phyloP scores from a whole-genome alignment of 1,139 yeast genomes.

The Scheffersomyces illinoinensis region DNA sequence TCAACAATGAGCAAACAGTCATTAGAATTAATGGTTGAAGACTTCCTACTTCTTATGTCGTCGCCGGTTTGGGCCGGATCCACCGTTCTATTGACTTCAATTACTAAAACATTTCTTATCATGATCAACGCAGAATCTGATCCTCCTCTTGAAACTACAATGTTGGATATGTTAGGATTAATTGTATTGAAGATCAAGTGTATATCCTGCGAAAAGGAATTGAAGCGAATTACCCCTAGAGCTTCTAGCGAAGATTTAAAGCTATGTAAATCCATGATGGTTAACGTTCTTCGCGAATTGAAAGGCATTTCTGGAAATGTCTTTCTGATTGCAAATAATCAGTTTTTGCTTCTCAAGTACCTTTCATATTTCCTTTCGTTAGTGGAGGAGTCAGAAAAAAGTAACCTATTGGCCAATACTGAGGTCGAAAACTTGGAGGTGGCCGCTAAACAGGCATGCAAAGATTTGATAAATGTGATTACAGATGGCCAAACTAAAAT shows the following conservation, averaged over 20 bases:
- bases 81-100: conserved; percentile 45
- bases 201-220: not conserved
- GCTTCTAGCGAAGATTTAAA: not conserved
- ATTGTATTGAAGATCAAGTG: conserved; percentile 41
- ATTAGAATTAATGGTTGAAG: conserved; percentile 56
- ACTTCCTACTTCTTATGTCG: conserved; percentile 48
- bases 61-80: conserved; percentile 65
- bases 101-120: conserved; percentile 43
- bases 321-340: not conserved
- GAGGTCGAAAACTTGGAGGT: conserved; percentile 5
- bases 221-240: not conserved
- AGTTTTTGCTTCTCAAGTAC: not conserved
- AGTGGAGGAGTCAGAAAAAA: not conserved
- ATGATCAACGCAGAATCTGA: conserved; percentile 33
- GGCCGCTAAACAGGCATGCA: not conserved
- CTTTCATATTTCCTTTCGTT: not conserved
- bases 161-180: conserved; percentile 56
- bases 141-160: conserved; percentile 45
- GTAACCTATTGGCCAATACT: conserved; percentile 6
- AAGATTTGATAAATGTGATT: not conserved
- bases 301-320: not conserved
- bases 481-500: not conserved
- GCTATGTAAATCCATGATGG: not conserved
- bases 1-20: conserved; percentile 39
- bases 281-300: not conserved